Percentiles rank a stretch among this genome's conserved stretches.
phyloP scores from a whole-genome alignment of 345 rosid genomes.

The Mercurialis annua region DNA sequence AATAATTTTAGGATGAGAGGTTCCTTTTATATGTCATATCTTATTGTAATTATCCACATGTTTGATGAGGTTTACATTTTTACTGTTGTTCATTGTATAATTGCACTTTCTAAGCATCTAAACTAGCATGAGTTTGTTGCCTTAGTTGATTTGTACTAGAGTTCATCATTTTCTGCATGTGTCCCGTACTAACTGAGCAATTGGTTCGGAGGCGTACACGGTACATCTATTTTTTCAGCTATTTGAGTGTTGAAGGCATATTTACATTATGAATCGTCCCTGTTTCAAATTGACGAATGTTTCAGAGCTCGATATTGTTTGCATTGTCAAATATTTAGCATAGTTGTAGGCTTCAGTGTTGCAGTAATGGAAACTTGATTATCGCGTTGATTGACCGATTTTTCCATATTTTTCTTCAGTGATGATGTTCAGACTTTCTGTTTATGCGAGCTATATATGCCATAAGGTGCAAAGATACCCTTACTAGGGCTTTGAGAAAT shows the following conservation, averaged over 20 bases:
- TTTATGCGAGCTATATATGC: too few species aligned
- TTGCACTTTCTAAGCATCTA: constrained; percentile 2
- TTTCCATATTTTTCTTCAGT: too few species aligned
- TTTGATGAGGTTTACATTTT: not conserved
- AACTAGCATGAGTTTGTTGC: constrained; percentile 1
- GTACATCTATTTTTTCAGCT: not conserved
- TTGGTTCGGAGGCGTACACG: not conserved
- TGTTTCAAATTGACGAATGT: too few species aligned
- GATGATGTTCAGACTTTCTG: too few species aligned
- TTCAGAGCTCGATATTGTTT: too few species aligned
- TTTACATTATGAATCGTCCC: too few species aligned
- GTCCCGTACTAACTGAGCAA: not conserved
- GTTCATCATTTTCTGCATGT: not conserved
- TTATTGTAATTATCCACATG: constrained; percentile 4
- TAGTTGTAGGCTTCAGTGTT: too few species aligned
- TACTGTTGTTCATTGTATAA: not conserved
- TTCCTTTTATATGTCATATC: constrained; percentile 7
- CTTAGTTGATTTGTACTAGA: not conserved
- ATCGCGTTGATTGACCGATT: too few species aligned
- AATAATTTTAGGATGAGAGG: constrained; percentile 10
- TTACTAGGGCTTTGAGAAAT: too few species aligned
- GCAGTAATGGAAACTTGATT: too few species aligned
- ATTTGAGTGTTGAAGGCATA: not conserved
- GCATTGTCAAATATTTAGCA: too few species aligned
- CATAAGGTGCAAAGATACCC: too few species aligned